Evolutionary conservation across 1,284 basidiomycete genomes (phyloP), one percentile per base, ranked within the genome.

Genomic region (Vanrija sp.): DNA sequence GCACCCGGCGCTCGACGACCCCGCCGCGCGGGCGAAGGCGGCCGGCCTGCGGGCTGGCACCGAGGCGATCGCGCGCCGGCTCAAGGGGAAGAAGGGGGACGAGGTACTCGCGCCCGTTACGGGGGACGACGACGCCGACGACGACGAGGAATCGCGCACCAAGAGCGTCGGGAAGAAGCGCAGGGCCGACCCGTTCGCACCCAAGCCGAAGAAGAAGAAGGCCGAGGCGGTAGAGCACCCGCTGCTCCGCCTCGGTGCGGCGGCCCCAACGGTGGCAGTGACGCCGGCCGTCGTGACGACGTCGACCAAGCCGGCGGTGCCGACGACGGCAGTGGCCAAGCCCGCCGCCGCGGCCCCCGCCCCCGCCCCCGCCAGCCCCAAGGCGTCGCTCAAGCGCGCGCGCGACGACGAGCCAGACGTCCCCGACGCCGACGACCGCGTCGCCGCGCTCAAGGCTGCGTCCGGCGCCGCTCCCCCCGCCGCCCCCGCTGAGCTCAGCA

Each of bases 1-100:
- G 16, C 71, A 73, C 56, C 67, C 69, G 2, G 44, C 47, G n/a
- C 56, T 66, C 10, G 56, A 60, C 22, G 52, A 60, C 27, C 44
- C 51, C 3, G 42, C 16, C 2, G 53, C 47, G 45, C 47, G 55
- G 3, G 46, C 50, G 2, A 15, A 18, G 18, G 45, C 47, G 0
- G 24, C 15, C 9, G 45, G 49, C 41, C 20, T 45, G 44, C 56
- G 53, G 15, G 50, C 52, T 4, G 54, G 57, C 1, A 41, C 53
- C 35, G 52, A 59, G 25, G 24, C 49, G 44, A 37, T 66, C 24
- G 46, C 47, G n/a, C 47, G 49, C 16, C 47, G 44, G 38, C 37
- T 58, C 24, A 54, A 54, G 52, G 38, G 31, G 31, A 20, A 41
- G 27, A 27, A 49, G 43, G 38, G 24, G 46, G 43, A 43, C 27